Evolutionary conservation across 2,329 filamentous ascomycete genomes (phyloP), one percentile per base, ranked within the genome.

Genomic region (Pseudopyricularia cyperi): DNA sequence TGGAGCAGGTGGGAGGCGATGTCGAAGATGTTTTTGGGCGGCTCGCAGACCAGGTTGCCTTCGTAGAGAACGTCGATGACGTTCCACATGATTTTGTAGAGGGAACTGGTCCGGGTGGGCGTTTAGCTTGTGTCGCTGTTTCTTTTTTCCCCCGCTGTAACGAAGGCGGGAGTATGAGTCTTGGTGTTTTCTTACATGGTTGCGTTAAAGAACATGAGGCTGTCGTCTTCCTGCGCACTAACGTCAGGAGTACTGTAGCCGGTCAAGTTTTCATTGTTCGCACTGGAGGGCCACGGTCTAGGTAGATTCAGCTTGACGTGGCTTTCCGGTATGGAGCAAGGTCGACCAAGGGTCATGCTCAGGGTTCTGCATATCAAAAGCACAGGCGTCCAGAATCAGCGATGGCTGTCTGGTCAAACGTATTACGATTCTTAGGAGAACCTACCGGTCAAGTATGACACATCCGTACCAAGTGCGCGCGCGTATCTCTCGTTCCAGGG

Each of bases 321-420:
- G 34, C 63, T 64, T 3, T 73, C 66, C 1, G 71, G 69, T 17
- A 77, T 75, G 0, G 67, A 61, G 1, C 66, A 61, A 0, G 74
- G 74, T 0, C 74, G 63, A 2, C 73, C 74, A 55, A 76, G 73
- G 0, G 72, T 76, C 68, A 76, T 75, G 55, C 73, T 74, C 46
- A 76, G 57, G 7, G 68, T 69, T 54, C 67, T 71, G 47, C 12
- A 48, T 24, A 11, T 35, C 15, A 19, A 22, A 22, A 19, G 8
- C 5, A 24, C 32, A 12, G 7, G 30, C 32, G 19, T 19, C 47
- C n/a, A n/a, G 32, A 22, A 24, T 42, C 22, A 42, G 17, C 37
- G 8, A 12, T 22, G n/a, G 8, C 37, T 22, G 17, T 24, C 17
- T 42, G 8, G 17, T 24, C 37, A 22, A 42, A 24, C 7, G 17